Evolutionary conservation across 2,329 filamentous ascomycete species (phyloP).

Genomic region (Fonsecaea erecta): DNA sequence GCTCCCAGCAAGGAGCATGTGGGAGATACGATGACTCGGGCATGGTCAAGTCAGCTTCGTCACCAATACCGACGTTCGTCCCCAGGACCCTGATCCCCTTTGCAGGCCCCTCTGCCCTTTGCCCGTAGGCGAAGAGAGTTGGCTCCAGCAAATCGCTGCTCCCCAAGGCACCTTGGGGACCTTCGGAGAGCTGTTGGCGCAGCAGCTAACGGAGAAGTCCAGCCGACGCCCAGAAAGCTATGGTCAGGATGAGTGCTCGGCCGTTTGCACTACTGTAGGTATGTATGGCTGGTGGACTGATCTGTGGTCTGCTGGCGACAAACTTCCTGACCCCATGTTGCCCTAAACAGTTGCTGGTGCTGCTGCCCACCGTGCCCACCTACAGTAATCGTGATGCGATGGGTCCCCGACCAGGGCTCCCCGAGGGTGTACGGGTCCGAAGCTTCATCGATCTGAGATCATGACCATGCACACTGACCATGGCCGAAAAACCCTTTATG

Average conservation of each 20-base stretch:
- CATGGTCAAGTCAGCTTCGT: neutral
- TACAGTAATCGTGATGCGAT: neutral
- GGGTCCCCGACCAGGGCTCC: neutral
- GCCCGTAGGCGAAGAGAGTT: neutral
- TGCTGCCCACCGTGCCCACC: neutral
- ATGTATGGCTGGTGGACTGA: neutral
- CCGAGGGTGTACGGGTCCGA: neutral
- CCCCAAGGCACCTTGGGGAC: neutral
- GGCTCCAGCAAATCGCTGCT: neutral
- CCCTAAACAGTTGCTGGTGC: neutral
- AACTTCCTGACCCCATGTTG: neutral
- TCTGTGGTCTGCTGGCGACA: slow-evolving; percentile 2
- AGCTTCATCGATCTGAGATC: neutral
- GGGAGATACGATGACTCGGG: neutral
- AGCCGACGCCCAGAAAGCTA: neutral
- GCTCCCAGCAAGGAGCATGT: neutral
- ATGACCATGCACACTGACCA: neutral
- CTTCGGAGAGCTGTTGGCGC: neutral
- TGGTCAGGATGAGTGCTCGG: neutral
- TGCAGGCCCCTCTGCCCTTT: neutral
- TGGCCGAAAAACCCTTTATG: neutral
- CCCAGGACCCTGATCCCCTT: too few species aligned
- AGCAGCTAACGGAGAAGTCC: neutral
- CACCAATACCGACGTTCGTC: too few species aligned
- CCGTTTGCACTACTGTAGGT: too few species aligned